Percentiles rank a stretch among this genome's conserved stretches.
Evolutionary conservation across 495 filamentous ascomycete genomes (phyloP).

Genomic region (Tuber microsphaerosporum): DNA sequence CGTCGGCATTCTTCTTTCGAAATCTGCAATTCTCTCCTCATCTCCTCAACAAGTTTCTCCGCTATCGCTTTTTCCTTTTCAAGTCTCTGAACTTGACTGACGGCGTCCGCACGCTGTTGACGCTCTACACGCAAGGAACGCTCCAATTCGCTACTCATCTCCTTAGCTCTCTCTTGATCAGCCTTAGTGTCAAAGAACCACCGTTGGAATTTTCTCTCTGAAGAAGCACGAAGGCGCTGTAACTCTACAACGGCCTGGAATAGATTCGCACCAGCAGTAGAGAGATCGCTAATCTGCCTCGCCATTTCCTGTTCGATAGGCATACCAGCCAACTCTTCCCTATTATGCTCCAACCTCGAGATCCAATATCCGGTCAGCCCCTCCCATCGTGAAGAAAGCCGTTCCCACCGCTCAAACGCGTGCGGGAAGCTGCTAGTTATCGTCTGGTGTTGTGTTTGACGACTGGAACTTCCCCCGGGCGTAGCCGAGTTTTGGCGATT

Average conservation of each 20-base stretch:
- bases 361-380: constrained; percentile 97
- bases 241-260: constrained; percentile 97
- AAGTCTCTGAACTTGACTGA: constrained; percentile 55
- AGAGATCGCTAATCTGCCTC: constrained; percentile 88
- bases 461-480: constrained; percentile 24
- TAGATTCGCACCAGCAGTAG: constrained; percentile 90
- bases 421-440: constrained; percentile 69
- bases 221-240: constrained; percentile 88
- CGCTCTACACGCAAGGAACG: constrained; percentile 65
- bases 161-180: constrained; percentile 77
- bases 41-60: constrained; percentile 71
- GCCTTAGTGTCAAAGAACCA: constrained; percentile 95
- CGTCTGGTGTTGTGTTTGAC: constrained; percentile 43
- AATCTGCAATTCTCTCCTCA: constrained; percentile 84
- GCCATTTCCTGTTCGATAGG: constrained; percentile 80
- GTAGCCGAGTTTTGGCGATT: constrained; percentile 31
- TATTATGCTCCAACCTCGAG: constrained; percentile 78
- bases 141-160: constrained; percentile 76
- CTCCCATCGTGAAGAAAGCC: constrained; percentile 94
- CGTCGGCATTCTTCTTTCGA: constrained; percentile 92
- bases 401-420: constrained; percentile 96
- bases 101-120: constrained; percentile 57
- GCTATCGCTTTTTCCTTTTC: constrained; percentile 60
- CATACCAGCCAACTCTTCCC: constrained; percentile 70
- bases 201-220: constrained; percentile 93